phyloP scores from a whole-genome alignment of 805 yeast species.

The Saturnispora ahearnii region DNA sequence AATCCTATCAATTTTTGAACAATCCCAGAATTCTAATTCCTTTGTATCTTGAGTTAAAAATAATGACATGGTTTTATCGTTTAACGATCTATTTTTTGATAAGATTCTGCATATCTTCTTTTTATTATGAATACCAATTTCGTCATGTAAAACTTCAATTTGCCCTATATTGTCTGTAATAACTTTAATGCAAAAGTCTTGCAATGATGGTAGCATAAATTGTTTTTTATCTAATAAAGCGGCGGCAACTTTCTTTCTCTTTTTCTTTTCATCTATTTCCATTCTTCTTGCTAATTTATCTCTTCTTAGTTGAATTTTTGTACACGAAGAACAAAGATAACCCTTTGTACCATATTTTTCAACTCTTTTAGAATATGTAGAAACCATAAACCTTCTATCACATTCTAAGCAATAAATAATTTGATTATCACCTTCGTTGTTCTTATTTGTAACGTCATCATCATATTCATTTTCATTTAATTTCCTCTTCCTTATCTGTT shows the following conservation, averaged over 20 bases:
- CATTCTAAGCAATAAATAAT: slow-evolving; percentile 50
- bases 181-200: slow-evolving; percentile 67
- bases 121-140: slow-evolving; percentile 65
- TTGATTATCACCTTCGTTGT: slow-evolving; percentile 15
- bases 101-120: slow-evolving; percentile 66
- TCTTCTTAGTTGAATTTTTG: slow-evolving; percentile 36
- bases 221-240: slow-evolving; percentile 70
- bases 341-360: slow-evolving; percentile 46
- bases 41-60: slow-evolving; percentile 56
- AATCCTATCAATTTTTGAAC: slow-evolving; percentile 65
- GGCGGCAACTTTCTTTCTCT: slow-evolving; percentile 71
- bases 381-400: slow-evolving; percentile 45
- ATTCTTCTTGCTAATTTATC: slow-evolving; percentile 37
- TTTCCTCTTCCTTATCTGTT: slow-evolving; percentile 22
- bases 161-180: slow-evolving; percentile 60
- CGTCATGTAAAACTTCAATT: slow-evolving; percentile 76
- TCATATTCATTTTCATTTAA: slow-evolving; percentile 15
- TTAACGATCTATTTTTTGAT: slow-evolving; percentile 72
- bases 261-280: slow-evolving; percentile 58
- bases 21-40: slow-evolving; percentile 78
- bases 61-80: slow-evolving; percentile 60
- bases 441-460: slow-evolving; percentile 38
- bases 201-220: slow-evolving; percentile 58
- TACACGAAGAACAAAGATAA: slow-evolving; percentile 57
- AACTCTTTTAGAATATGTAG: slow-evolving; percentile 53